Evolutionary conservation across 805 yeast species (phyloP), one percentile per base, ranked within the genome.

Genomic region (Wickerhamomyces sydowiorum): DNA sequence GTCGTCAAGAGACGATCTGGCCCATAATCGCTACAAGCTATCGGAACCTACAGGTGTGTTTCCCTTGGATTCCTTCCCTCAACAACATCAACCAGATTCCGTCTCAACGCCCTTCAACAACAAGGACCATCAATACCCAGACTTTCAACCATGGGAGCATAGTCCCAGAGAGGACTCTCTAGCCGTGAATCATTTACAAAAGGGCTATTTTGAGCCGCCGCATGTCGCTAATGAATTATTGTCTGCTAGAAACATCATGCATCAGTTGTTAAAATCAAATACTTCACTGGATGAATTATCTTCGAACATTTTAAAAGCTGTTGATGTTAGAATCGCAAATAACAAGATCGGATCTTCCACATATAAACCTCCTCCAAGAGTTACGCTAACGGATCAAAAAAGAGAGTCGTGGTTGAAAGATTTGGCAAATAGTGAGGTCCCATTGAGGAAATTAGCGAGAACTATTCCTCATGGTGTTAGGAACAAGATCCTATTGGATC

Each of bases 401-500:
- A 74, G 82, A 44, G 96, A 87, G 46, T 68, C 80, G 2, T 91
- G 99, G 99, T 66, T 91, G 37, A 74, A 73, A 40, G 95, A 88
- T 54, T 69, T 91, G 39, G 86, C 93, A 3, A 72, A 84, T 40
- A 74, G 83, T 0, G 62, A 67, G 17, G 70, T 82, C 0, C 85
- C 96, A 1, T 65, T 91, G 38, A 69, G 75, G 34, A 76, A 75
- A 45, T 73, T 90, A 4, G 75, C 93, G 3, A 71, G 86, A 41
- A 86, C 89, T 17, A 75, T 91, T 7, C 98, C 99, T 0, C 96
- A 91, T 59, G 97, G 97, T 0, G 76, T 90, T 19, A 70, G 90
- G 49, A 85, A 86, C 57, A 77, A 78, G 49, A 71, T 74, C 1
- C 66, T 91, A 17, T 58, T 91, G 4, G 96, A 89, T 48, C 86